phyloP scores from a whole-genome alignment of 2,329 filamentous ascomycete species.

The Xylariomycetidae sp. region DNA sequence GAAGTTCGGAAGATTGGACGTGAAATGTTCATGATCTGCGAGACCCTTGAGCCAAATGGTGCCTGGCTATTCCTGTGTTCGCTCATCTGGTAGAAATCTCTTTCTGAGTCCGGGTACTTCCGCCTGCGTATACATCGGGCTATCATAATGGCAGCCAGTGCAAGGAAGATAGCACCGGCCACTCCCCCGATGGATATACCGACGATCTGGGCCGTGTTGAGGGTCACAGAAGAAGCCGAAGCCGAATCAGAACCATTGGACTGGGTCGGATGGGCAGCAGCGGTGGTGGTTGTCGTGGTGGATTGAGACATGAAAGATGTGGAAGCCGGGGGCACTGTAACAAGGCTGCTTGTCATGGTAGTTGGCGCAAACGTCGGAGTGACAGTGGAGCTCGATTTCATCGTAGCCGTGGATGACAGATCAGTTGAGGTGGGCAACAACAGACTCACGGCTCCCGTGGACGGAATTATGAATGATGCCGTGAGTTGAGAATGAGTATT shows the following conservation, averaged over 20 bases:
- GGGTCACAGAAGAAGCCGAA: conserved; percentile 8
- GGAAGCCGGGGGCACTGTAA: not conserved
- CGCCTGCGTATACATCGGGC: conserved; percentile 36
- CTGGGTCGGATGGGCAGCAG: conserved; percentile 9
- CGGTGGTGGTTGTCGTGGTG: conserved; percentile 6
- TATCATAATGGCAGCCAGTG: conserved; percentile 40
- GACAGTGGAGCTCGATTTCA: conserved; percentile 5
- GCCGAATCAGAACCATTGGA: conserved; percentile 12
- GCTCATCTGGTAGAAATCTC: conserved; percentile 31
- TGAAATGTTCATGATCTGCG: conserved; percentile 35
- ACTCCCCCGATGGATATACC: conserved; percentile 55
- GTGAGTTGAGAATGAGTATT: conserved; percentile 54
- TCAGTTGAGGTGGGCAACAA: conserved; percentile 8
- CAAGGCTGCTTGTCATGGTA: not conserved
- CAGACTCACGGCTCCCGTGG: conserved; percentile 11
- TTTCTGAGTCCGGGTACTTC: conserved; percentile 29
- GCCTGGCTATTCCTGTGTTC: conserved; percentile 31
- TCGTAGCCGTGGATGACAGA: conserved; percentile 5
- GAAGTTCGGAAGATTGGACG: conserved; percentile 28
- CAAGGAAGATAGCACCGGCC: conserved; percentile 42
- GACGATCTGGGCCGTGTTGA: conserved; percentile 42
- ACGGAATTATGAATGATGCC: conserved; percentile 43
- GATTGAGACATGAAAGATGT: not conserved
- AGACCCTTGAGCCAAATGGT: conserved; percentile 12
- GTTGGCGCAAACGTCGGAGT: conserved; percentile 4